phyloP scores from a whole-genome alignment of 805 yeast genomes.

The Lachancea cidri region DNA sequence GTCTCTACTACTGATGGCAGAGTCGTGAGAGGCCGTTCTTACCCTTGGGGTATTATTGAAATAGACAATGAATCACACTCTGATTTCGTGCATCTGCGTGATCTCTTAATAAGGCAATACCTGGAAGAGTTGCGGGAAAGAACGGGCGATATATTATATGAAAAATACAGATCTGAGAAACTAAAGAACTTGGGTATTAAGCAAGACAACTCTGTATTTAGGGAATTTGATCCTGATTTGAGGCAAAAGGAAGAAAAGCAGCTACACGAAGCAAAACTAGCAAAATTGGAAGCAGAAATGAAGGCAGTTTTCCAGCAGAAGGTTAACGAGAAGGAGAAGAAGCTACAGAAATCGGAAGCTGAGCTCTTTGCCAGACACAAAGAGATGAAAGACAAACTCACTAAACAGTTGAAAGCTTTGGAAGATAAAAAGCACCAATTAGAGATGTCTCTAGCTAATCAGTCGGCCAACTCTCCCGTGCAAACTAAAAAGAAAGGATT shows the following conservation, averaged over 20 bases:
- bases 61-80: constrained; percentile 92
- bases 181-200: constrained; percentile 76
- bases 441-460: constrained; percentile 40
- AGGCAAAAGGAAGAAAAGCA: constrained; percentile 92
- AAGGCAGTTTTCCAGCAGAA: constrained; percentile 93
- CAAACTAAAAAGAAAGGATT: constrained; percentile 75
- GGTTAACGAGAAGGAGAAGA: constrained; percentile 94
- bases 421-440: constrained; percentile 87
- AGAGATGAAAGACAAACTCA: constrained; percentile 93
- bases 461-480: constrained; percentile 43
- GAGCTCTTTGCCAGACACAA: constrained; percentile 93
- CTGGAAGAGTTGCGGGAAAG: constrained; percentile 90
- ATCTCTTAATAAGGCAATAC: constrained; percentile 80
- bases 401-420: constrained; percentile 79
- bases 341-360: constrained; percentile 92
- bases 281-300: constrained; percentile 95
- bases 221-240: constrained; percentile 87
- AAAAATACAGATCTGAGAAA: constrained; percentile 82
- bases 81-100: constrained; percentile 86
- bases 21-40: constrained; percentile 80
- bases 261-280: constrained; percentile 87
- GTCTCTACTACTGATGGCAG: constrained; percentile 71
- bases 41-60: constrained; percentile 97
- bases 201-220: constrained; percentile 90
- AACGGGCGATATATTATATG: constrained; percentile 73